Base-by-base conservation (phyloP, 83 land plant genomes). In the Diphasiastrum complanatum region DNA sequence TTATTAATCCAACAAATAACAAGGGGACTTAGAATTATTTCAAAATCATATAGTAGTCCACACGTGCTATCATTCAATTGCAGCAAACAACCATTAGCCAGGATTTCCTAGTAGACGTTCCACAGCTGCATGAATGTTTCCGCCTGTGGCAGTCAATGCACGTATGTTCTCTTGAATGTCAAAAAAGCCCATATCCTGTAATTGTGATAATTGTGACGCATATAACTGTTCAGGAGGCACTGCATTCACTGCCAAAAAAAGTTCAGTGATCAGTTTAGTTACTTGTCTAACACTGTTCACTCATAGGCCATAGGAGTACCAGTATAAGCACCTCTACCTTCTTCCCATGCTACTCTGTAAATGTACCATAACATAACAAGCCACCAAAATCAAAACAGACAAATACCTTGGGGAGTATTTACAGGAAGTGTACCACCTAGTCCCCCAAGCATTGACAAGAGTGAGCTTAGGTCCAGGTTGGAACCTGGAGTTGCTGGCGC, bases 151-250 rank as follows among this genome's bases (percentile, higher is more conserved):
- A 54, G 61, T 74, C 30, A 87, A 71, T 0, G 95, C 97, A 20
- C 95, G 81, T 31, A 91, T 82, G 29, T 91, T 91, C 66, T 85
- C 97, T 54, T 85, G 83, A 11, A 87, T 83, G 59, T 91, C 90
- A 47, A 72, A 78, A 73, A 91, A 91, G 16, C 97, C 97, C 97
- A 91, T 91, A 58, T 91, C 97, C 69, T 87, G 87, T 35, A 91
- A 81, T 64, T 91, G 97, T 0, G 87, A 67, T n/a, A 91, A 74
- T 46, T 91, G 95, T 19, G 87, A 64, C 45, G 95, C 97, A 69
- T 87, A 91, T 1, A 76, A 83, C 53, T 87, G 73, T 63, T 83
- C 95, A 18, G 90, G 87, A 20, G 91, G 83, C 18, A 84, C 81
- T 61, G 66, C 56, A 46, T 60, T 70, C 29, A 67, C 73, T 68